Base-by-base conservation (phyloP, 2,329 filamentous ascomycete species). In the Gnomoniopsis sp. region DNA sequence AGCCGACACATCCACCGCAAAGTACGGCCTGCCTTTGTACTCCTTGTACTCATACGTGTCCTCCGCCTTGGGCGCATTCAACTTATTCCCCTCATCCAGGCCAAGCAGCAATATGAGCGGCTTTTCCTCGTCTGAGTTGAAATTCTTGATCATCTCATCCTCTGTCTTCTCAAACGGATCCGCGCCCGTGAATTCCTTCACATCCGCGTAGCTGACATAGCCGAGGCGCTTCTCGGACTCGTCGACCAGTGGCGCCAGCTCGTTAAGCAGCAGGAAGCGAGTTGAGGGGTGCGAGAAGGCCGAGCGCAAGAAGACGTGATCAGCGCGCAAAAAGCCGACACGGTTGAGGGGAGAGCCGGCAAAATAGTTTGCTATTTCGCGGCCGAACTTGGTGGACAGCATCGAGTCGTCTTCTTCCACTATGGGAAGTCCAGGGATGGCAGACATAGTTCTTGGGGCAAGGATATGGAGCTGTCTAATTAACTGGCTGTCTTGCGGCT, bases 1-100 rank as follows among this genome's bases (percentile, higher is more conserved):
- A 0, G 91, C 88, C 3, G 93, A 96, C 21, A 96, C 83, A 70
- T 98, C 95, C 14, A 99, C 73, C 1, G 93, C 93, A 70, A 98
- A 99, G 75, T 87, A 96, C 1, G 95, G 93, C 51, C 82, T 81
- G 3, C 93, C 95, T 36, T 79, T 83, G 70, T 96, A 96, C 50
- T 85, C 85, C 60, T 85, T 86, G 68, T 88, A 88, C 60, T 79
- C 69, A 53, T 89, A 82, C 0, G 77, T 81, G 19, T 71, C 68
- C 48, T 71, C 63, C 15, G 51, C 62, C 14, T 34, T 48, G 8
- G 60, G 53, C 6, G 61, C 74, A 3, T 68, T 60, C 54, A 78
- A 62, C 19, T 58, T 63, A 36, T 65, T 63, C 65, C 72, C 73
- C 66, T 96, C 91, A 65, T 96, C 86, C 50, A 97, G 74, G 0